These are phyloP conservation scores for Geosmithia flava DNA, from an alignment of 2,329 filamentous ascomycete genomes.

Conservation along the genomic window DNA sequence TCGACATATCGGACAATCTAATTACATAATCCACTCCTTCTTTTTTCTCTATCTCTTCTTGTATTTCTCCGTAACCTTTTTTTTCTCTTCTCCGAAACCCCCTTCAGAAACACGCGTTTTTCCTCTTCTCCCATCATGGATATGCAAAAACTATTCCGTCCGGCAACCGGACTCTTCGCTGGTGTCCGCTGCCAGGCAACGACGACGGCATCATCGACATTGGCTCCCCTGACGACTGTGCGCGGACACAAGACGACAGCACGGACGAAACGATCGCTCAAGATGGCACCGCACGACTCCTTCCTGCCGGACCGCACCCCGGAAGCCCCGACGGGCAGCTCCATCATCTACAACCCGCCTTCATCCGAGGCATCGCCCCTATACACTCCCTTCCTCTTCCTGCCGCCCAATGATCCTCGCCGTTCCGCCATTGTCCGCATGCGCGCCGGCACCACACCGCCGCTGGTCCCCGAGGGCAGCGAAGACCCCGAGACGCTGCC, in stretches of 20 bases:
- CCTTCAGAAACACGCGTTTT: neutral
- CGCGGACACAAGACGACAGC: constrained; percentile 37
- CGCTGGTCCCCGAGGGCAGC: constrained; percentile 9
- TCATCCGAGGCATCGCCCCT: constrained; percentile 41
- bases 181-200: constrained; percentile 7
- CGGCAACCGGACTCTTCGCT: constrained; percentile 18
- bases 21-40: neutral
- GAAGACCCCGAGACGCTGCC: constrained; percentile 12
- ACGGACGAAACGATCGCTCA: constrained; percentile 44
- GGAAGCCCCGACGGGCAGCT: constrained; percentile 16
- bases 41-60: neutral
- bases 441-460: constrained; percentile 21
- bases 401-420: constrained; percentile 43
- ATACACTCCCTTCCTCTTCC: constrained; percentile 56
- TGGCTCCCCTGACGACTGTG: constrained; percentile 10
- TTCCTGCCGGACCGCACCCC: constrained; percentile 32
- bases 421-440: constrained; percentile 33
- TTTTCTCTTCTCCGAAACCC: neutral
- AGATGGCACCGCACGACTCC: constrained; percentile 47
- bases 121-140: constrained; percentile 15
- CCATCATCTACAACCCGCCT: constrained; percentile 46
- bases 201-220: constrained; percentile 3
- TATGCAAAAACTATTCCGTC: constrained; percentile 19
- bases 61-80: neutral
- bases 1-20: neutral